Evolutionary conservation across 2,329 filamentous ascomycete species (phyloP).

Genomic region (Fusarium sp.): DNA sequence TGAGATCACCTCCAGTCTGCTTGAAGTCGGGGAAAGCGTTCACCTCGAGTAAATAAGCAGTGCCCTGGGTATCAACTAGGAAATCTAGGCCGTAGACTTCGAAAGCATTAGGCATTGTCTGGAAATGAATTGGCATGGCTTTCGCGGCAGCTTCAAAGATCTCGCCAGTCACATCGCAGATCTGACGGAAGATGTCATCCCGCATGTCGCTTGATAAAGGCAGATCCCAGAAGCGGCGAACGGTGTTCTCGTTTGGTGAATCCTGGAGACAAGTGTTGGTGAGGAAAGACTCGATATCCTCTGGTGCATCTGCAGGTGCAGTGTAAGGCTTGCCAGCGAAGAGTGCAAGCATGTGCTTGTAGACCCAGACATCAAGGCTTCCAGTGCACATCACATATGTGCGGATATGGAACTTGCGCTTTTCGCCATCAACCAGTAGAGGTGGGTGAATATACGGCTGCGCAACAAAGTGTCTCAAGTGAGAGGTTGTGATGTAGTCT

Average conservation of each 20-base stretch:
- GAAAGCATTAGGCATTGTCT: conserved; percentile 87
- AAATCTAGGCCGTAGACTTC: conserved; percentile 95
- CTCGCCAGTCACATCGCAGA: conserved; percentile 78
- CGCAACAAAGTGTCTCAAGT: conserved; percentile 94
- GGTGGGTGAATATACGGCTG: conserved; percentile 95
- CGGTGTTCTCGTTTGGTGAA: conserved; percentile 68
- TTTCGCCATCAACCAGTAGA: conserved; percentile 71
- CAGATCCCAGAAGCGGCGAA: conserved; percentile 80
- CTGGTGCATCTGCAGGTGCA: conserved; percentile 66
- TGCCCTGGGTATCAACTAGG: conserved; percentile 74
- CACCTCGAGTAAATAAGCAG: conserved; percentile 84
- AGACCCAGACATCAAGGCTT: conserved; percentile 84
- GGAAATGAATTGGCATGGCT: conserved; percentile 90
- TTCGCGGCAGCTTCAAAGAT: conserved; percentile 87
- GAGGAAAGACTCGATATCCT: conserved; percentile 77
- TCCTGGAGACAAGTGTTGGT: conserved; percentile 96
- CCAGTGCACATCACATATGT: conserved; percentile 89
- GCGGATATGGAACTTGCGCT: conserved; percentile 92
- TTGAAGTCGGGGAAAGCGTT: conserved; percentile 97
- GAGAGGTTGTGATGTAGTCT: conserved; percentile 80
- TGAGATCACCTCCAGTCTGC: conserved; percentile 87
- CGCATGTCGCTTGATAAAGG: conserved; percentile 63
- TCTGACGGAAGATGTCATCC: conserved; percentile 74
- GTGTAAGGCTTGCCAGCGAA: conserved; percentile 83
- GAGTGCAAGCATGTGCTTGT: conserved; percentile 89